phyloP scores from a whole-genome alignment of 768 basidiomycete species.

The Pleurotus ostreatus region DNA sequence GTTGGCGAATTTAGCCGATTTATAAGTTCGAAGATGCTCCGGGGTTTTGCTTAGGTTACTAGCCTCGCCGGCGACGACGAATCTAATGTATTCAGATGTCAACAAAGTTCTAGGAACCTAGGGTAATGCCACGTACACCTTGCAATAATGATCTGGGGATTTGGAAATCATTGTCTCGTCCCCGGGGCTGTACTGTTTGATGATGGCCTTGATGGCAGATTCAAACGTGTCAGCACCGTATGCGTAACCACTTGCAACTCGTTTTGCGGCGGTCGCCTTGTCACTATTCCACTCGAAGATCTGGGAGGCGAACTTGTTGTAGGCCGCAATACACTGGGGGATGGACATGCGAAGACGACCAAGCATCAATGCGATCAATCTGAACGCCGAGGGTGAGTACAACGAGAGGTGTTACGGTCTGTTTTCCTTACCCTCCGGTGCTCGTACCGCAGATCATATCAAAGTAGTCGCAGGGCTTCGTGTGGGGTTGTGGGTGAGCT shows the following conservation, averaged over 20 bases:
- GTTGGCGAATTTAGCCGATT: background rate
- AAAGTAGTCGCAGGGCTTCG: constrained; percentile 20
- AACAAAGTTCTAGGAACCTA: too few relatives aligned
- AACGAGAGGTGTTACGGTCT: too few relatives aligned
- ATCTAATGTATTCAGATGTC: background rate
- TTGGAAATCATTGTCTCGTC: background rate
- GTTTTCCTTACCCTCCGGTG: constrained; percentile 18
- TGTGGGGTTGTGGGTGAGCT: background rate
- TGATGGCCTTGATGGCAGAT: background rate
- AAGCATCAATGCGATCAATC: constrained; percentile 20
- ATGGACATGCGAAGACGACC: constrained; percentile 21
- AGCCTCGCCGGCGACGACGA: background rate
- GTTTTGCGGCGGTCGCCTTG: background rate
- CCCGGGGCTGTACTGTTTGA: background rate
- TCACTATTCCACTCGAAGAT: background rate
- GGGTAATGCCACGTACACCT: background rate
- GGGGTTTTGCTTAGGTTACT: background rate
- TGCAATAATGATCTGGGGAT: background rate
- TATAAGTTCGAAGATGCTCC: constrained; percentile 13
- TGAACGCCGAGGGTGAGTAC: too few relatives aligned
- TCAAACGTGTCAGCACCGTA: background rate
- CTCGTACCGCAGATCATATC: constrained; percentile 22
- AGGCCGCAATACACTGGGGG: constrained; percentile 16
- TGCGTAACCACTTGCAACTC: background rate
- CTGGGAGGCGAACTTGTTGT: constrained; percentile 10